Evolutionary conservation across 139 green algal species (phyloP).

Genomic region (Closterium sp.): DNA sequence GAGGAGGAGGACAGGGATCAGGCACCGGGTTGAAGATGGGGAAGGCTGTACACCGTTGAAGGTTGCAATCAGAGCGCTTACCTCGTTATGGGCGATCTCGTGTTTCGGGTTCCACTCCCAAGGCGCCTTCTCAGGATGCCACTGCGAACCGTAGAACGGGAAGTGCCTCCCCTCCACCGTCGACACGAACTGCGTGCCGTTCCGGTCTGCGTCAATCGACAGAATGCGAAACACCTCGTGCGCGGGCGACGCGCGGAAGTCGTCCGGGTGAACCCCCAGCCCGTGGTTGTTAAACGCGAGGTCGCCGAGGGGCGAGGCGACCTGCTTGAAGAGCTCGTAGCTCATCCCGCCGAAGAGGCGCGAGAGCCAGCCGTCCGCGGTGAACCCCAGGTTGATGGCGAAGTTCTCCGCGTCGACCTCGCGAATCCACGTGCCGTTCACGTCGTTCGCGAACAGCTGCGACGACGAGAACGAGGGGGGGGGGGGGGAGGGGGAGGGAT

Average conservation of each 20-base stretch:
- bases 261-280: constrained; percentile 34
- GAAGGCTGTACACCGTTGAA: background rate
- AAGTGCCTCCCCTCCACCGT: constrained; percentile 33
- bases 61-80: background rate
- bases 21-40: background rate
- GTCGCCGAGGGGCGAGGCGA: constrained; percentile 33
- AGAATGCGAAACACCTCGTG: constrained; percentile 35
- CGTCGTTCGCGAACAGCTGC: constrained; percentile 28
- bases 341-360: constrained; percentile 31
- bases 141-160: constrained; percentile 46
- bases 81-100: constrained; percentile 29
- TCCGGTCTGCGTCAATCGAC: constrained; percentile 40
- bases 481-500: background rate
- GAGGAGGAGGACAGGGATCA: background rate
- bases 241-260: constrained; percentile 12
- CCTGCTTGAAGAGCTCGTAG: constrained; percentile 41
- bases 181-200: constrained; percentile 41
- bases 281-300: constrained; percentile 51
- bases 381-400: constrained; percentile 44
- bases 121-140: constrained; percentile 45
- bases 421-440: background rate
- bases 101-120: constrained; percentile 44
- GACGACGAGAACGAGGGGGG: background rate
- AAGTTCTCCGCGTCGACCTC: constrained; percentile 43
- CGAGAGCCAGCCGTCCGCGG: constrained; percentile 22